These are phyloP conservation scores for Penicillium thymicola DNA, from an alignment of 2,329 filamentous ascomycete species.

Conservation along the genomic window DNA sequence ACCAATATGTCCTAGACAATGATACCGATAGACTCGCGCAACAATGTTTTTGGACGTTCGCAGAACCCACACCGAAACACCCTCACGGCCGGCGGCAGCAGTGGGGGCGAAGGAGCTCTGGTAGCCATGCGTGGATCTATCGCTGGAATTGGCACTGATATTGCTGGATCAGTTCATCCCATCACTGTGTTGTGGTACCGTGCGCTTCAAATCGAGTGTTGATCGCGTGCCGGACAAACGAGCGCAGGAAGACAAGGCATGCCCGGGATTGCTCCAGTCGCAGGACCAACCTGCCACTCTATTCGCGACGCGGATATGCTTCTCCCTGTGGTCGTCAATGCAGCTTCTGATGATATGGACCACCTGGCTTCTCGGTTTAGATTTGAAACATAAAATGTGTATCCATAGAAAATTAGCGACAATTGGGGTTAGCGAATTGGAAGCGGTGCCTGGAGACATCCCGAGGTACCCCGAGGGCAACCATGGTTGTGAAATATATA, in stretches of 20 bases:
- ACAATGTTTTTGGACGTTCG: constrained; percentile 22
- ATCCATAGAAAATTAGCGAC: neutral
- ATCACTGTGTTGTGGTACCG: constrained; percentile 29
- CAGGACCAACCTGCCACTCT: constrained; percentile 15
- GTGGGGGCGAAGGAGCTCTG: constrained; percentile 33
- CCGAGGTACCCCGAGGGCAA: neutral
- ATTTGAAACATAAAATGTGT: neutral
- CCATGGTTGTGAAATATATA: neutral
- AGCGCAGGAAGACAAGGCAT: constrained; percentile 18
- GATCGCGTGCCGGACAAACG: constrained; percentile 28
- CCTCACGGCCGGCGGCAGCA: constrained; percentile 23
- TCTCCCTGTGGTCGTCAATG: neutral
- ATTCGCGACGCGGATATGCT: constrained; percentile 10
- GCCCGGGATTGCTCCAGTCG: constrained; percentile 10
- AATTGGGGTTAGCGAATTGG: neutral
- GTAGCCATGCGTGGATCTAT: constrained; percentile 32
- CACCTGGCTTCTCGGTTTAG: neutral
- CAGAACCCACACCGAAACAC: constrained; percentile 21
- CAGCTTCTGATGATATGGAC: neutral
- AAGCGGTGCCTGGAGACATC: neutral
- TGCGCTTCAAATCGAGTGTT: constrained; percentile 32
- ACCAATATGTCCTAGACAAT: constrained; percentile 31
- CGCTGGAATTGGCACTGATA: constrained; percentile 34
- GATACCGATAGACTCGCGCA: constrained; percentile 26
- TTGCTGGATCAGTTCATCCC: constrained; percentile 36